A percentile compares a stretch with the other conserved stretches of the same genome.
These are phyloP conservation scores for Penstemon barbatus DNA, from an alignment of 257 asterid species.

Conservation along the genomic window DNA sequence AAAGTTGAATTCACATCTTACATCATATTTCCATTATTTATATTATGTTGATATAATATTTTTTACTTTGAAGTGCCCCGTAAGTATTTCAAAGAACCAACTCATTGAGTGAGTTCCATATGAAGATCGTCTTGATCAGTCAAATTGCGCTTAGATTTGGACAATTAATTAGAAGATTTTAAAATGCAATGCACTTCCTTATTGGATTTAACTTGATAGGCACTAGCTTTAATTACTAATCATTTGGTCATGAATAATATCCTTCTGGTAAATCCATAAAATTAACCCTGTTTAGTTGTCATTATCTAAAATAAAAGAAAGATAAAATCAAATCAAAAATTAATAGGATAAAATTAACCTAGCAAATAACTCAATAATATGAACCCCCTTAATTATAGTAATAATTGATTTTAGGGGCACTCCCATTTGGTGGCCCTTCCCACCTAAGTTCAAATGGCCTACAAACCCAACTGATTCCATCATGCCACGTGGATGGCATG, in stretches of 20 bases:
- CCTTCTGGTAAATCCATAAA: constrained; percentile 19
- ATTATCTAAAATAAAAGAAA: constrained; percentile 13
- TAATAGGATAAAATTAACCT: constrained; percentile 12
- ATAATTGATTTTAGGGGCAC: constrained; percentile 40
- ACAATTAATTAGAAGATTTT: constrained; percentile 15
- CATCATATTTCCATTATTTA: too few species aligned
- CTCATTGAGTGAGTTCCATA: constrained; percentile 32
- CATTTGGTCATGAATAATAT: constrained; percentile 3
- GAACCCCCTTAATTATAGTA: constrained; percentile 32
- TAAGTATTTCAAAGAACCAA: constrained; percentile 31
- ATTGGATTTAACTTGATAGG: constrained; percentile 19
- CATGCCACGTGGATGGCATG: constrained; percentile 39
- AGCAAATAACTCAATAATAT: constrained; percentile 8
- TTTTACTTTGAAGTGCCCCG: constrained; percentile 31
- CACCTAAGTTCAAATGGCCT: constrained; percentile 32
- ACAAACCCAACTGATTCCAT: constrained; percentile 17
- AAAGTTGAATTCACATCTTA: too few species aligned
- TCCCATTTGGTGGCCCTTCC: constrained; percentile 30
- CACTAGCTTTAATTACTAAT: constrained; percentile 21
- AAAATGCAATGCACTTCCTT: neutral
- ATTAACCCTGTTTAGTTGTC: constrained; percentile 14
- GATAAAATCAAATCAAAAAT: too few species aligned
- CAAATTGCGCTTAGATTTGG: constrained; percentile 18
- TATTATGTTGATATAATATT: neutral
- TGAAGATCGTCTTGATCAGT: constrained; percentile 12